A percentile compares a stretch with the other conserved stretches of the same genome.
Evolutionary conservation across 352 stramenopile species (phyloP).

Genomic region (Phytophthora aleatoria): DNA sequence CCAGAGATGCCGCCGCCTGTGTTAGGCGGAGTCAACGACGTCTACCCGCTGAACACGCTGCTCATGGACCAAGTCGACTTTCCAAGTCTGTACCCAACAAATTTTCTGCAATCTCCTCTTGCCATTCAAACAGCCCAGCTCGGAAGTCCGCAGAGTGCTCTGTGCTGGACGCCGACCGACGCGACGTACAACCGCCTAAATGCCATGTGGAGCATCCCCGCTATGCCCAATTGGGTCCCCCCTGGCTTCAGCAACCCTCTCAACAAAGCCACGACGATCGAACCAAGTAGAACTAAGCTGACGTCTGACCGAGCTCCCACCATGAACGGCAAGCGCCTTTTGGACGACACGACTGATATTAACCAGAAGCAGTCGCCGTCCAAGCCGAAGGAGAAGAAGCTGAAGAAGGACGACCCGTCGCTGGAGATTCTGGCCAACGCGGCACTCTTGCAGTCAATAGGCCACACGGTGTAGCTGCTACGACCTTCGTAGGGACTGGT

Average conservation of each 20-base stretch:
- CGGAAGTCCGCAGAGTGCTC: slow-evolving; percentile 17
- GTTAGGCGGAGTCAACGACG: slow-evolving; percentile 3
- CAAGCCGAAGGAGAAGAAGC: slow-evolving; percentile 7
- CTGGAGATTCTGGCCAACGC: slow-evolving; percentile 79
- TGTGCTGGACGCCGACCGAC: slow-evolving; percentile 44
- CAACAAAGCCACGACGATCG: slow-evolving; percentile 48
- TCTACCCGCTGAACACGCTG: slow-evolving; percentile 23
- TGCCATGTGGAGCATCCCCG: slow-evolving; percentile 27
- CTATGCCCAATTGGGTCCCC: slow-evolving; percentile 27
- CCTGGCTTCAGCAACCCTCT: slow-evolving; percentile 11
- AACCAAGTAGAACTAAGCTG: slow-evolving; percentile 52
- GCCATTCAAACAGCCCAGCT: slow-evolving; percentile 30
- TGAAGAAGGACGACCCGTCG: slow-evolving; percentile 44
- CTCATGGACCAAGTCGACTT: slow-evolving; percentile 33
- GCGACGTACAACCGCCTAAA: slow-evolving; percentile 28
- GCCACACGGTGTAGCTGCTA: slow-evolving; percentile 32
- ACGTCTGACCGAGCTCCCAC: slow-evolving; percentile 35
- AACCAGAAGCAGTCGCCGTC: slow-evolving; percentile 16
- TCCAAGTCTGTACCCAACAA: slow-evolving; percentile 21
- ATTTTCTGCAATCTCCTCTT: slow-evolving; percentile 36
- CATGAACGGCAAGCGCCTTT: slow-evolving; percentile 43
- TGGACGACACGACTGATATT: slow-evolving; percentile 26
- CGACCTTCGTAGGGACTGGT: neutral
- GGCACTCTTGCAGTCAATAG: slow-evolving; percentile 71
- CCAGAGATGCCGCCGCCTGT: slow-evolving; percentile 1